Evolutionary conservation across 2,329 filamentous ascomycete species (phyloP).

Genomic region (Colletotrichum abscissum): DNA sequence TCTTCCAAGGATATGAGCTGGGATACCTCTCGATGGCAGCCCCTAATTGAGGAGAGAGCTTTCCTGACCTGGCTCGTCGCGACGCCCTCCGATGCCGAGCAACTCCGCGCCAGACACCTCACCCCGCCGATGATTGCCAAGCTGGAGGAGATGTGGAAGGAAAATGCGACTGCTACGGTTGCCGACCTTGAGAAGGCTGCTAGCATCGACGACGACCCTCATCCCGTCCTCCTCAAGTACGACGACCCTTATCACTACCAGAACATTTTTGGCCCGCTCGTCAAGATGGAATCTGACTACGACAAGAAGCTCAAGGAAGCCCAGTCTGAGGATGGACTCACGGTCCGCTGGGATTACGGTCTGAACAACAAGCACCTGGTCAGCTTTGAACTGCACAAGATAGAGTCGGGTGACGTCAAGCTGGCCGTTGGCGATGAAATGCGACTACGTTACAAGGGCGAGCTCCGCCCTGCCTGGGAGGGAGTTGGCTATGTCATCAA

Average conservation of each 20-base stretch:
- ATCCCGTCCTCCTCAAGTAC: slow-evolving; percentile 91
- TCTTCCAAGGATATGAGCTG: slow-evolving; percentile 99
- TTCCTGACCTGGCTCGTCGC: slow-evolving; percentile 95
- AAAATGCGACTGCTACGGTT: slow-evolving; percentile 88
- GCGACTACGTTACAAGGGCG: slow-evolving; percentile 95
- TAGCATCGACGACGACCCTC: slow-evolving; percentile 93
- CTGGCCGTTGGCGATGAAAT: slow-evolving; percentile 98
- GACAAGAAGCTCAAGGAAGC: slow-evolving; percentile 99
- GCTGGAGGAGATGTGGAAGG: slow-evolving; percentile 98
- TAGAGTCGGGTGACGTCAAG: slow-evolving; percentile 97
- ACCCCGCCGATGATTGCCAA: slow-evolving; percentile 96
- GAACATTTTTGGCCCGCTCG: slow-evolving; percentile 96
- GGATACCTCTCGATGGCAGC: slow-evolving; percentile 98
- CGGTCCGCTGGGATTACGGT: slow-evolving; percentile 94
- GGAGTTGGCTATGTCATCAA: slow-evolving; percentile 99
- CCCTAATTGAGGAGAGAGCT: slow-evolving; percentile 94
- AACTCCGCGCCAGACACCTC: slow-evolving; percentile 92
- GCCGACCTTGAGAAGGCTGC: slow-evolving; percentile 91
- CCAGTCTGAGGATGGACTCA: slow-evolving; percentile 94
- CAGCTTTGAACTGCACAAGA: slow-evolving; percentile 95
- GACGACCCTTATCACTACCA: slow-evolving; percentile 99
- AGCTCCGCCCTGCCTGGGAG: slow-evolving; percentile 92
- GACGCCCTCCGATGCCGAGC: slow-evolving; percentile 90
- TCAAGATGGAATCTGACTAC: slow-evolving; percentile 99
- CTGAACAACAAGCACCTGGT: slow-evolving; percentile 98